These are phyloP conservation scores for Ceratobasidium sp. DNA, from an alignment of 1,284 basidiomycete species.

Conservation along the genomic window DNA sequence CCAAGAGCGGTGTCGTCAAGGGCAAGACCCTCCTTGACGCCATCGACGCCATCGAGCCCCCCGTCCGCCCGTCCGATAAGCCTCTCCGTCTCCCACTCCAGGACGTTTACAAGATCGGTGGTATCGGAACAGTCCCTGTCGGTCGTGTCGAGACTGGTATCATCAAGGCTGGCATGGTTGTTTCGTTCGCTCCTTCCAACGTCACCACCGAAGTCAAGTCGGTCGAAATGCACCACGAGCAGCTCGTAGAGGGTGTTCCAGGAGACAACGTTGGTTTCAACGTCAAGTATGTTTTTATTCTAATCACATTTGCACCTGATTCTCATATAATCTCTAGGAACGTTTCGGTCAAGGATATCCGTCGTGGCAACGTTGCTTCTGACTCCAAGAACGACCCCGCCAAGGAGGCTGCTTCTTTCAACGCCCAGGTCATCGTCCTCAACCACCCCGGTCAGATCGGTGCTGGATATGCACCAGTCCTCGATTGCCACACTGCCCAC, in stretches of 20 bases:
- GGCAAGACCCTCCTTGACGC: slow-evolving; percentile 99
- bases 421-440: slow-evolving; percentile 99
- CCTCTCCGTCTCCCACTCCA: slow-evolving; percentile 99
- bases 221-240: slow-evolving; percentile 99
- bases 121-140: slow-evolving; percentile 99
- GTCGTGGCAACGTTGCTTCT: slow-evolving; percentile 98
- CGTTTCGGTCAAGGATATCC: slow-evolving; percentile 99
- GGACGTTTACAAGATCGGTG: slow-evolving; percentile 99
- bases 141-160: slow-evolving; percentile 99
- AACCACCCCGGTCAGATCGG: slow-evolving; percentile 99
- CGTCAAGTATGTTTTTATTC: slow-evolving; percentile 73
- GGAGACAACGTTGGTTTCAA: slow-evolving; percentile 99
- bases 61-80: slow-evolving; percentile 96
- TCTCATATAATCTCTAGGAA: slow-evolving; percentile 69
- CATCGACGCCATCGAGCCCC: slow-evolving; percentile 99
- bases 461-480: slow-evolving; percentile 96
- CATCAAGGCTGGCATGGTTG: slow-evolving; percentile 99
- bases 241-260: slow-evolving; percentile 92
- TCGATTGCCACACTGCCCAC: slow-evolving; percentile 99
- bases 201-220: slow-evolving; percentile 99
- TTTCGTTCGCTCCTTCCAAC: slow-evolving; percentile 95
- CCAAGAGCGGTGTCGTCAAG: slow-evolving; percentile 90
- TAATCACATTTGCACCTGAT: slow-evolving; percentile 4
- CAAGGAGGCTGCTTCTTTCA: slow-evolving; percentile 99
- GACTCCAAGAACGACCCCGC: slow-evolving; percentile 99